These are phyloP conservation scores for Penicillium oxalicum DNA, from an alignment of 2,329 filamentous ascomycete genomes.

Conservation along the genomic window DNA sequence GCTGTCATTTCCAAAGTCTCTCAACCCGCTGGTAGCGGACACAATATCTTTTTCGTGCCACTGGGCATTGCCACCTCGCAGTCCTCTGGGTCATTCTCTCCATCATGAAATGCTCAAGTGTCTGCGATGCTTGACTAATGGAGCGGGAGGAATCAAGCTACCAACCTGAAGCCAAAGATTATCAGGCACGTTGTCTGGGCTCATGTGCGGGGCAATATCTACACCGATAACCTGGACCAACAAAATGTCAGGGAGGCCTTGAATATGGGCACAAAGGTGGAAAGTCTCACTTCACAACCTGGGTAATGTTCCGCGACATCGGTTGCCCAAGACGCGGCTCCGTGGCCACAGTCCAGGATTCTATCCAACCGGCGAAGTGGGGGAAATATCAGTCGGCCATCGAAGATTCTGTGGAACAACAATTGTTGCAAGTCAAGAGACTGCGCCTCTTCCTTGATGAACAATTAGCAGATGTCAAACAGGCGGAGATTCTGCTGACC, in stretches of 20 bases:
- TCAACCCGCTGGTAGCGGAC: neutral
- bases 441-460: constrained; percentile 58
- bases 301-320: constrained; percentile 62
- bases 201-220: constrained; percentile 66
- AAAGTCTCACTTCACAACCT: constrained; percentile 53
- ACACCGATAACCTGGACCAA: constrained; percentile 58
- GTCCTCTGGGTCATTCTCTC: no score
- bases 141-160: neutral
- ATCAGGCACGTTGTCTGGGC: constrained; percentile 56
- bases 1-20: neutral
- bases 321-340: constrained; percentile 64
- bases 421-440: constrained; percentile 59
- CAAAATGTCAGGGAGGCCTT: constrained; percentile 13
- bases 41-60: neutral
- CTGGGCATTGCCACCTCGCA: no score
- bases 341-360: constrained; percentile 68
- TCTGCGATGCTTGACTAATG: no score
- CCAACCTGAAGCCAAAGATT: constrained; percentile 63
- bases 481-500: neutral
- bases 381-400: constrained; percentile 64
- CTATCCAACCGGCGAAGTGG: constrained; percentile 52
- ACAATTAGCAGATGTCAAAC: constrained; percentile 10
- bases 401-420: constrained; percentile 59
- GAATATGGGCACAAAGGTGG: neutral
- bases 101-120: no score